Percentiles rank a stretch among this genome's conserved stretches.
phyloP scores from a whole-genome alignment of 305 asterid genomes.

The Solanum hybrid region DNA sequence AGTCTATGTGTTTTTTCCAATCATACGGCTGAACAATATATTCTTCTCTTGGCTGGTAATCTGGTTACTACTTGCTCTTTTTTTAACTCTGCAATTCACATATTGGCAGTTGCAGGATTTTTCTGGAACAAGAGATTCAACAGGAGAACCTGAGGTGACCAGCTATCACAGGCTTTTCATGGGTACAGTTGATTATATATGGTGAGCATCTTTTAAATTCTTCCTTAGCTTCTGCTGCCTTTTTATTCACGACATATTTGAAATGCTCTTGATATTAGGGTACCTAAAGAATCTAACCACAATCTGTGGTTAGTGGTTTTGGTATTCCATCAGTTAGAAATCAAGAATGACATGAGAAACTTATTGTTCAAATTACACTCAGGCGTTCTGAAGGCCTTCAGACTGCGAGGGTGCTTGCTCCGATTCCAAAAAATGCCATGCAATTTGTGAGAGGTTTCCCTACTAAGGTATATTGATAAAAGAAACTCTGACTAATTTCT shows the following conservation, averaged over 20 bases:
- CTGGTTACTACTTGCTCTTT: not conserved
- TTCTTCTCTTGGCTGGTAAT: not conserved
- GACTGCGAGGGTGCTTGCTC: constrained; percentile 74
- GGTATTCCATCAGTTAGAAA: not conserved
- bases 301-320: not conserved
- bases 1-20: not conserved
- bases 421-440: constrained; percentile 90
- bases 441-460: constrained; percentile 82
- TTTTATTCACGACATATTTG: not conserved
- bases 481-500: not conserved
- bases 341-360: not conserved
- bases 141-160: constrained; percentile 79
- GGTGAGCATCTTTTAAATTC: constrained; percentile 39
- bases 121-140: constrained; percentile 63
- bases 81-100: not conserved
- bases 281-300: not conserved
- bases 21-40: not conserved
- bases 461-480: constrained; percentile 52
- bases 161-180: constrained; percentile 78
- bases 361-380: constrained; percentile 11
- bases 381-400: constrained; percentile 89
- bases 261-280: not conserved
- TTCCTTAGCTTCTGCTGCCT: not conserved
- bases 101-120: constrained; percentile 33
- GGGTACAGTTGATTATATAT: constrained; percentile 95